Evolutionary conservation across 2,329 filamentous ascomycete genomes (phyloP).

Genomic region (Penicillium capsulatum): DNA sequence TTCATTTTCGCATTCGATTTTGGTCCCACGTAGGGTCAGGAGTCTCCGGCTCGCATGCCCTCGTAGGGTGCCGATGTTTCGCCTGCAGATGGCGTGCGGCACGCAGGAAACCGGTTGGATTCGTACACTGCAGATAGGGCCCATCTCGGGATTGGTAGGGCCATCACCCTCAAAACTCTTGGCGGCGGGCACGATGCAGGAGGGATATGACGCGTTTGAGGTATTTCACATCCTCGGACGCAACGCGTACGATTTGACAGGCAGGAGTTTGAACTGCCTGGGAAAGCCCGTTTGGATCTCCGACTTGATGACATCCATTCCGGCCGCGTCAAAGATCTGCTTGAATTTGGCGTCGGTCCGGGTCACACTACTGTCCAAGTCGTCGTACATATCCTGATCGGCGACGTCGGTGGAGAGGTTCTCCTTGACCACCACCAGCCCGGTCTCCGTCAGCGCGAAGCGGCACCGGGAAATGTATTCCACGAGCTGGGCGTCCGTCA

Average conservation of each 20-base stretch:
- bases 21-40: too few relatives aligned
- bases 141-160: too few relatives aligned
- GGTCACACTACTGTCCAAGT: slow-evolving; percentile 71
- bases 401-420: slow-evolving; percentile 59
- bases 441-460: slow-evolving; percentile 41
- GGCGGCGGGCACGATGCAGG: background rate
- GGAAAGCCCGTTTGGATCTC: slow-evolving; percentile 72
- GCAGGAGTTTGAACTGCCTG: slow-evolving; percentile 58
- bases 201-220: background rate
- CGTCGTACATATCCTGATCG: slow-evolving; percentile 67
- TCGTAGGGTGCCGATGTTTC: too few relatives aligned
- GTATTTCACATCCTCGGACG: slow-evolving; percentile 45
- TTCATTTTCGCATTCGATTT: too few relatives aligned
- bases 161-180: background rate
- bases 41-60: too few relatives aligned
- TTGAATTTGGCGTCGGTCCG: slow-evolving; percentile 69
- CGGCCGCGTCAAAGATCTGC: slow-evolving; percentile 64
- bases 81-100: too few relatives aligned
- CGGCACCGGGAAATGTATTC: slow-evolving; percentile 62
- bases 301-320: slow-evolving; percentile 62
- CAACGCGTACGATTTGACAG: slow-evolving; percentile 75
- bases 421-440: slow-evolving; percentile 70
- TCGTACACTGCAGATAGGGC: too few relatives aligned
- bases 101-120: too few relatives aligned
- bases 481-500: slow-evolving; percentile 69